These are phyloP conservation scores for Saccharum officinarum DNA, from an alignment of 176 grass and related monocot genomes.

Conservation along the genomic window DNA sequence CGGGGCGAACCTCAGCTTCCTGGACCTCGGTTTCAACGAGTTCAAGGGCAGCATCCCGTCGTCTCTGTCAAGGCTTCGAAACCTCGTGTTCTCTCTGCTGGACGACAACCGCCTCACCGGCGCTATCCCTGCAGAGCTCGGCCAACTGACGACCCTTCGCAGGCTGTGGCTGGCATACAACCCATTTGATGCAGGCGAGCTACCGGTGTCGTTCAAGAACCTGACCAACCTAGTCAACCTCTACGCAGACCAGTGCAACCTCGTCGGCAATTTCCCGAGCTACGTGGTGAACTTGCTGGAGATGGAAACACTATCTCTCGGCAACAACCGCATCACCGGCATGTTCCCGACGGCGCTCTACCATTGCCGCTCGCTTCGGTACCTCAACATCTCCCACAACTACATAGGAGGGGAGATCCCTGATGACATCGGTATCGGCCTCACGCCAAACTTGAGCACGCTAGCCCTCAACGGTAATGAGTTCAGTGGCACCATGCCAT, in stretches of 20 bases:
- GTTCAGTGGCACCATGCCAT: neutral
- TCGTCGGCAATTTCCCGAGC: slow-evolving; percentile 41
- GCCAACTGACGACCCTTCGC: too few species aligned
- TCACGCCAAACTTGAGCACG: neutral
- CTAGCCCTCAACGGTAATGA: too few species aligned
- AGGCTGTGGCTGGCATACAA: neutral
- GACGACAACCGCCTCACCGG: too few species aligned
- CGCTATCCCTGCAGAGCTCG: too few species aligned
- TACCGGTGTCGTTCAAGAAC: slow-evolving; percentile 48
- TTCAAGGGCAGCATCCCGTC: neutral
- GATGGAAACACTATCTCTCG: slow-evolving; percentile 33
- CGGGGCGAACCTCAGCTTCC: slow-evolving; percentile 20
- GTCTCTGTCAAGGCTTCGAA: neutral
- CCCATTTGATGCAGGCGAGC: neutral
- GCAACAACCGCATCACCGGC: slow-evolving; percentile 4
- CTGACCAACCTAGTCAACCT: slow-evolving; percentile 32
- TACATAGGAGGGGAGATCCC: slow-evolving; percentile 47
- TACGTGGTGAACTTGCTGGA: slow-evolving; percentile 24
- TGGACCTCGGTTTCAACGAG: slow-evolving; percentile 13
- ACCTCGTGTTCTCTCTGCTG: neutral
- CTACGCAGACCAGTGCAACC: neutral
- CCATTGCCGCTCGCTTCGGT: slow-evolving; percentile 31
- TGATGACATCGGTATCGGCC: slow-evolving; percentile 33
- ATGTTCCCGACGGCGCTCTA: slow-evolving; percentile 39
- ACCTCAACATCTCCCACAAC: slow-evolving; percentile 44